Evolutionary conservation across 1,284 basidiomycete genomes (phyloP).

Genomic region (Ustilago cynodontis): DNA sequence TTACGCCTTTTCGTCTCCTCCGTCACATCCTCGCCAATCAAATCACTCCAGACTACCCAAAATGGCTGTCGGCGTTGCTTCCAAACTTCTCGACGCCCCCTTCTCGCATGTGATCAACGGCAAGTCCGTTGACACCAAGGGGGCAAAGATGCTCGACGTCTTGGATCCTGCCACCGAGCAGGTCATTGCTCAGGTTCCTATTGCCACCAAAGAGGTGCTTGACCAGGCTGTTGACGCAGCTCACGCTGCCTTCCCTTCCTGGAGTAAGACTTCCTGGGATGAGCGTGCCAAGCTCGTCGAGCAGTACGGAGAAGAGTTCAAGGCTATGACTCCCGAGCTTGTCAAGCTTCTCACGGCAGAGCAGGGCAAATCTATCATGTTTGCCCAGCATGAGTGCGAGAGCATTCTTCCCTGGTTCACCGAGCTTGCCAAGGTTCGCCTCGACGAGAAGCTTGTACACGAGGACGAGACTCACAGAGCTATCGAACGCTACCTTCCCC

Average conservation of each 20-base stretch:
- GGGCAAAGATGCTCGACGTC: constrained; percentile 44
- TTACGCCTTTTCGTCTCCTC: not conserved
- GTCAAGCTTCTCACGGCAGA: constrained; percentile 46
- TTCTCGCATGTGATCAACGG: constrained; percentile 55
- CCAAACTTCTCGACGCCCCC: constrained; percentile 35
- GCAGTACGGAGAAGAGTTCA: constrained; percentile 39
- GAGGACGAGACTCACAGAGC: constrained; percentile 28
- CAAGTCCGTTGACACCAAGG: constrained; percentile 27
- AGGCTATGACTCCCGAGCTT: constrained; percentile 30
- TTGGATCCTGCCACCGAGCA: constrained; percentile 53
- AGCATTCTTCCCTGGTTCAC: constrained; percentile 42
- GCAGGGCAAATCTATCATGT: constrained; percentile 39
- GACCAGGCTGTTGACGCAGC: constrained; percentile 50
- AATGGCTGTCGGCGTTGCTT: constrained; percentile 34
- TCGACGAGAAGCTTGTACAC: constrained; percentile 40
- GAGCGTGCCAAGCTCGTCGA: constrained; percentile 41
- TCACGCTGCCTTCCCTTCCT: constrained; percentile 35
- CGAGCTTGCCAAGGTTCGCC: constrained; percentile 25
- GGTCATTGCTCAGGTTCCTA: constrained; percentile 43
- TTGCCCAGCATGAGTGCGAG: constrained; percentile 33
- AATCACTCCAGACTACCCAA: not conserved
- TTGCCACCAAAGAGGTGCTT: constrained; percentile 30
- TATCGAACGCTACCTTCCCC: constrained; percentile 34
- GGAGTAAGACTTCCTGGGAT: constrained; percentile 41
- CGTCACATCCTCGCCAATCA: not conserved